Evolutionary conservation across 2,329 filamentous ascomycete genomes (phyloP).

Genomic region (Tothia fuscella): DNA sequence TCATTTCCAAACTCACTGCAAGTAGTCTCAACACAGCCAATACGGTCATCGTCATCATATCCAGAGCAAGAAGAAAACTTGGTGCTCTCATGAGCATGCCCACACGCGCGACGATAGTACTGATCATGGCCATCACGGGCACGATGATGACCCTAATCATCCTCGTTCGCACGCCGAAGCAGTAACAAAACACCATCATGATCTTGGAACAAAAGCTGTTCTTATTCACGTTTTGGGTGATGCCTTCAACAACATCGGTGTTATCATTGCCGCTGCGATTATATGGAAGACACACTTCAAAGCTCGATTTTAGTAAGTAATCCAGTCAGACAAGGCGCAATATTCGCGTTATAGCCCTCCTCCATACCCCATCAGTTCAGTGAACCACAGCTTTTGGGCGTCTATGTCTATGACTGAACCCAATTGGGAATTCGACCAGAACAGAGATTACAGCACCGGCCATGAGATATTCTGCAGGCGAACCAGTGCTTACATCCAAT

Average conservation of each 20-base stretch:
- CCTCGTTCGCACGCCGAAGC: too few species aligned
- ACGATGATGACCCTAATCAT: too few species aligned
- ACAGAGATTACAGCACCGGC: too few species aligned
- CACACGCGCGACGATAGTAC: background rate
- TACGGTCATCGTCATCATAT: slow-evolving; percentile 6
- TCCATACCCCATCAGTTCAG: too few species aligned
- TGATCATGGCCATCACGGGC: background rate
- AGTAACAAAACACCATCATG: slow-evolving; percentile 19
- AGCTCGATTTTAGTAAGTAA: slow-evolving; percentile 55
- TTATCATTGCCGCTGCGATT: slow-evolving; percentile 56
- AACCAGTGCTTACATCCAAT: too few species aligned
- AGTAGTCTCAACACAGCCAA: background rate
- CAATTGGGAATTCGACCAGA: too few species aligned
- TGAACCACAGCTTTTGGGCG: too few species aligned
- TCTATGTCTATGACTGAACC: too few species aligned
- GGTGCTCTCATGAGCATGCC: slow-evolving; percentile 1
- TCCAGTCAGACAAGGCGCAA: too few species aligned
- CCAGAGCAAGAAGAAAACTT: background rate
- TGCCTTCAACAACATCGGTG: slow-evolving; percentile 63
- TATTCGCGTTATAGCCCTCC: too few species aligned
- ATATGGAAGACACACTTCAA: slow-evolving; percentile 53
- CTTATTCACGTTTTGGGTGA: slow-evolving; percentile 61
- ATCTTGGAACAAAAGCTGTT: slow-evolving; percentile 62
- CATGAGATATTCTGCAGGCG: too few species aligned
- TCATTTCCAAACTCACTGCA: background rate